phyloP scores from a whole-genome alignment of 1,284 basidiomycete species.

The Sporisorium reilianum region DNA sequence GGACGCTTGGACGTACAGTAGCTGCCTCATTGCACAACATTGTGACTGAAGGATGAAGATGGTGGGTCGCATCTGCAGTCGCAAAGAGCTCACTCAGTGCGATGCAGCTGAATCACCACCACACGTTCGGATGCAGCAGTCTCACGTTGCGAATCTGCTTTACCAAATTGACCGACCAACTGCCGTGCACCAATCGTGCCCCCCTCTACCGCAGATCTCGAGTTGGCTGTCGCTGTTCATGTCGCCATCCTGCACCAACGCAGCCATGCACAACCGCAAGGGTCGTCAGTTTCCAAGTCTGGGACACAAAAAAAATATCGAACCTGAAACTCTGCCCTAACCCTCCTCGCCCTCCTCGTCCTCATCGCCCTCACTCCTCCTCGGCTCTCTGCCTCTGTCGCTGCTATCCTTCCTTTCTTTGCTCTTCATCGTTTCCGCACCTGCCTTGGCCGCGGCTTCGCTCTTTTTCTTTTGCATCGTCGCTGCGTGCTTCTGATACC shows the following conservation, averaged over 20 bases:
- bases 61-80: background rate
- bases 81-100: too few relatives aligned
- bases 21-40: too few relatives aligned
- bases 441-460: background rate
- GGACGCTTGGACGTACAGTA: background rate
- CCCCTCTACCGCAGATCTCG: too few relatives aligned
- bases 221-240: background rate
- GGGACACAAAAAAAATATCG: constrained; percentile 1
- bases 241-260: background rate
- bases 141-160: too few relatives aligned
- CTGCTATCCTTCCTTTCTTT: background rate
- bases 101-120: too few relatives aligned
- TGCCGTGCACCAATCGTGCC: too few relatives aligned
- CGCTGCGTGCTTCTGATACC: background rate
- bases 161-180: too few relatives aligned
- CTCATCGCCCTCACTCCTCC: background rate
- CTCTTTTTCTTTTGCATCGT: background rate
- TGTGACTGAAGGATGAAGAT: too few relatives aligned
- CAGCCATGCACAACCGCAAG: constrained; percentile 23
- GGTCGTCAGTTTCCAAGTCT: constrained; percentile 24
- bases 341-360: constrained; percentile 1
- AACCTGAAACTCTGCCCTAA: background rate
- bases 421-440: background rate
- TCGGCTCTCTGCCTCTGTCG: background rate
- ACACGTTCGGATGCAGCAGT: too few relatives aligned